Percentiles rank a stretch among this genome's conserved stretches.
These are phyloP conservation scores for Phytopythium mirpurense DNA, from an alignment of 352 stramenopile genomes.

Conservation along the genomic window DNA sequence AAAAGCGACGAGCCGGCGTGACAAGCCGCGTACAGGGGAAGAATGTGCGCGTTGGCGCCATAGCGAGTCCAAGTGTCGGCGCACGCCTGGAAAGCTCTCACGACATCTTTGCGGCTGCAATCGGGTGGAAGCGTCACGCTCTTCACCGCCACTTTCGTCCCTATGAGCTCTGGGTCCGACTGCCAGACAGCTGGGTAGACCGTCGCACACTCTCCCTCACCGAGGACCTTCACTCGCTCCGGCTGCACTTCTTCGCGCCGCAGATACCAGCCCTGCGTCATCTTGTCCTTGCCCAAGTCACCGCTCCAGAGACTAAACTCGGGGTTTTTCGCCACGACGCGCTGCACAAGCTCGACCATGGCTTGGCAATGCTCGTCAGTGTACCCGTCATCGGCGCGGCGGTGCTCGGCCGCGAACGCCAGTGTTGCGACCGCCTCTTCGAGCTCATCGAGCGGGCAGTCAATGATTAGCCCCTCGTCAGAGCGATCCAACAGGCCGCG, in stretches of 20 bases:
- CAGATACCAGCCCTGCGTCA: neutral
- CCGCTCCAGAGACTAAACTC: neutral
- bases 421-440: neutral
- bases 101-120: neutral
- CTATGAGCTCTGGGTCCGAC: neutral
- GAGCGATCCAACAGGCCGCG: neutral
- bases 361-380: neutral
- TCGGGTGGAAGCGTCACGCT: neutral
- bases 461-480: neutral
- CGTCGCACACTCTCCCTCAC: neutral
- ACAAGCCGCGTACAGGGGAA: neutral
- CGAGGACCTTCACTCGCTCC: neutral
- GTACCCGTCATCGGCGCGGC: neutral
- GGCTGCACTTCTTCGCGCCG: neutral
- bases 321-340: neutral
- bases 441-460: neutral
- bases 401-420: neutral
- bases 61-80: neutral
- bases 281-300: no score
- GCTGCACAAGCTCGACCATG: neutral
- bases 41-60: neutral
- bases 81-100: neutral
- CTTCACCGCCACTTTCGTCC: neutral
- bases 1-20: neutral
- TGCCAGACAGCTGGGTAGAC: neutral